Conservation (phyloP, 768 basidiomycete genomes). For the Lepiota subincarnata region DNA sequence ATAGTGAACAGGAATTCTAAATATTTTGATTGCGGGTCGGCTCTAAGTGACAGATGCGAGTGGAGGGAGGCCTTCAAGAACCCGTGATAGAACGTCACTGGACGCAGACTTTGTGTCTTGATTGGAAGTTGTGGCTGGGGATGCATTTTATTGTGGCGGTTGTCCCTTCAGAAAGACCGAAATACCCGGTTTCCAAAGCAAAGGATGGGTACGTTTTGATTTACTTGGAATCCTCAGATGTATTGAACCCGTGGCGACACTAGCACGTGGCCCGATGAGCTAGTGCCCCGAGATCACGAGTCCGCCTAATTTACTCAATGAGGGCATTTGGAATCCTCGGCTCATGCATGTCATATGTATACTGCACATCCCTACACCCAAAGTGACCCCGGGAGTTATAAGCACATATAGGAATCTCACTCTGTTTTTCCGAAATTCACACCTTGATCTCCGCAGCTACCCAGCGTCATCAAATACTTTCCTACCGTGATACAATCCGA, state of each 20-base stretch:
- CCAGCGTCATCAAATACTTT: background rate
- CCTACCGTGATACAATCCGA: background rate
- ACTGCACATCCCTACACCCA: background rate
- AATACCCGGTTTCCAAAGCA: background rate
- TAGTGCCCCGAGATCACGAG: background rate
- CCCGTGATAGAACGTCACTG: no score
- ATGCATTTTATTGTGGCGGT: background rate
- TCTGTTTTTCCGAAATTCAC: conserved; percentile 7
- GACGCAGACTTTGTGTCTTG: no score
- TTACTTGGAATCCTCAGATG: background rate
- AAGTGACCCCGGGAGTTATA: background rate
- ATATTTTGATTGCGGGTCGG: no score
- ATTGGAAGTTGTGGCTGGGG: no score
- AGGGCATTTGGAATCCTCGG: background rate
- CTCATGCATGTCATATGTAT: background rate
- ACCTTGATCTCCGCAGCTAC: background rate
- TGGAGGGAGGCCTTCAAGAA: no score
- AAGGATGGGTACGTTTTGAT: conserved; percentile 6
- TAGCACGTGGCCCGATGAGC: conserved; percentile 3
- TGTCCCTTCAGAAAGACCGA: background rate
- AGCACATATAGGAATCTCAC: background rate
- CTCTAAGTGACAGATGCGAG: no score
- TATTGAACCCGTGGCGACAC: background rate
- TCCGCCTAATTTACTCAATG: background rate
- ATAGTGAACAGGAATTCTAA: no score